A percentile compares a stretch with the other conserved stretches of the same genome.
phyloP scores from a whole-genome alignment of 1,284 basidiomycete genomes.

The Pseudozyma sp. region DNA sequence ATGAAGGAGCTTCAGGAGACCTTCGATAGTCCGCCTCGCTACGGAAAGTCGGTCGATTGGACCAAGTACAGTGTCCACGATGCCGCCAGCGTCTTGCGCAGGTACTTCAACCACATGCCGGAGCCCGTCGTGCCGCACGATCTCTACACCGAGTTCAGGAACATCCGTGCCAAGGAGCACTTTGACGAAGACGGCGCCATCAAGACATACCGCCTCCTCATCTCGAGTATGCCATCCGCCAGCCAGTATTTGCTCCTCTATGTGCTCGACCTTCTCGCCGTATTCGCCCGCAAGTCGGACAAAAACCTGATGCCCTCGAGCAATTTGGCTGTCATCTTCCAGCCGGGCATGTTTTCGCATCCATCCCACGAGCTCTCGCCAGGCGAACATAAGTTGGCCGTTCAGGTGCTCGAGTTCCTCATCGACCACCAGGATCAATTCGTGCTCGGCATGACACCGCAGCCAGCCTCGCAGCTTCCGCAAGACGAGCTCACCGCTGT shows the following conservation, averaged over 20 bases:
- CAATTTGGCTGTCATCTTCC: slow-evolving; percentile 71
- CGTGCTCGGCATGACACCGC: slow-evolving; percentile 62
- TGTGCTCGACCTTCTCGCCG: slow-evolving; percentile 92
- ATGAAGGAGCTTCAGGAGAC: slow-evolving; percentile 93
- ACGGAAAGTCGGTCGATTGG: slow-evolving; percentile 94
- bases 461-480: slow-evolving; percentile 53
- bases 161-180: slow-evolving; percentile 72
- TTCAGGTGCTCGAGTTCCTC: slow-evolving; percentile 91
- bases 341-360: slow-evolving; percentile 77
- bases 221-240: slow-evolving; percentile 83
- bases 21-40: slow-evolving; percentile 89
- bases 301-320: slow-evolving; percentile 95
- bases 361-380: slow-evolving; percentile 75
- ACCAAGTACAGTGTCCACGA: slow-evolving; percentile 91
- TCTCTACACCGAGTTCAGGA: slow-evolving; percentile 88
- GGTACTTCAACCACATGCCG: slow-evolving; percentile 96
- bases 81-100: slow-evolving; percentile 92
- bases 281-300: slow-evolving; percentile 89
- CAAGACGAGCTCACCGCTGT: slow-evolving; percentile 61
- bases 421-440: slow-evolving; percentile 74
- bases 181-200: slow-evolving; percentile 59
- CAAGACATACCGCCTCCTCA: slow-evolving; percentile 80
- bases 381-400: slow-evolving; percentile 83
- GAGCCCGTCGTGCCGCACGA: slow-evolving; percentile 89
- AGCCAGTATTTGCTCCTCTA: slow-evolving; percentile 96